Percentiles rank a stretch among this genome's conserved stretches.
phyloP scores from a whole-genome alignment of 108 stramenopile genomes.

The Pseudonitzschia delicatissima region DNA sequence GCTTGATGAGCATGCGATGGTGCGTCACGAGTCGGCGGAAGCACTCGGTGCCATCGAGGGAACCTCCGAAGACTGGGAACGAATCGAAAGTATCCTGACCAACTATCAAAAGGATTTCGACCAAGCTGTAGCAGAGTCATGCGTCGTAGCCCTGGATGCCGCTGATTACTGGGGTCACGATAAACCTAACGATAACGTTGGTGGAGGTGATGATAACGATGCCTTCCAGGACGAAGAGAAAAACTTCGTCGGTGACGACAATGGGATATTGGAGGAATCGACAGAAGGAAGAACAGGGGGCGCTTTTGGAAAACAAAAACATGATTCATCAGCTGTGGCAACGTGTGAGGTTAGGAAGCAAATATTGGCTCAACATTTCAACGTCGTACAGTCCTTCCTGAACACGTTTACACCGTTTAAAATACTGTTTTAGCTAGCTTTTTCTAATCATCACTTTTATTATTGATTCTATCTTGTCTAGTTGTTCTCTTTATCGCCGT shows the following conservation, averaged over 20 bases:
- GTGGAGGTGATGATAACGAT: conserved; percentile 10
- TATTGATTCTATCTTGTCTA: not conserved
- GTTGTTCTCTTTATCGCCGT: not conserved
- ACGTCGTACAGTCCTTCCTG: conserved; percentile 16
- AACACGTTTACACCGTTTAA: no score
- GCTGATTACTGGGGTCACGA: conserved; percentile 93
- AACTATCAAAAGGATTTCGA: conserved; percentile 75
- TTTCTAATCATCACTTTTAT: no score
- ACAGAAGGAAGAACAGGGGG: not conserved
- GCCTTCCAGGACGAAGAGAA: not conserved
- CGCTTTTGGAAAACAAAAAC: conserved; percentile 35
- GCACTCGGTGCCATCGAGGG: conserved; percentile 96
- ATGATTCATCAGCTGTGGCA: conserved; percentile 9
- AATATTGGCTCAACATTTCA: conserved; percentile 33
- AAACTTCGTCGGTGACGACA: not conserved
- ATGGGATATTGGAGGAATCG: not conserved
- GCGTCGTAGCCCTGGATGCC: conserved; percentile 94
- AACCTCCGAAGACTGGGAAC: conserved; percentile 63
- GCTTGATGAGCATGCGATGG: conserved; percentile 91
- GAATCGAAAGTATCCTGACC: conserved; percentile 67
- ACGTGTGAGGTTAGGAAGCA: conserved; percentile 21
- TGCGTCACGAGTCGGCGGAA: conserved; percentile 97
- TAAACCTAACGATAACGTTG: conserved; percentile 4
- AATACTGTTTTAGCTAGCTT: no score
- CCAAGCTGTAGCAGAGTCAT: conserved; percentile 82